Evolutionary conservation across 106 monocot genomes (phyloP).

Genomic region (Vanilla planifolia): DNA sequence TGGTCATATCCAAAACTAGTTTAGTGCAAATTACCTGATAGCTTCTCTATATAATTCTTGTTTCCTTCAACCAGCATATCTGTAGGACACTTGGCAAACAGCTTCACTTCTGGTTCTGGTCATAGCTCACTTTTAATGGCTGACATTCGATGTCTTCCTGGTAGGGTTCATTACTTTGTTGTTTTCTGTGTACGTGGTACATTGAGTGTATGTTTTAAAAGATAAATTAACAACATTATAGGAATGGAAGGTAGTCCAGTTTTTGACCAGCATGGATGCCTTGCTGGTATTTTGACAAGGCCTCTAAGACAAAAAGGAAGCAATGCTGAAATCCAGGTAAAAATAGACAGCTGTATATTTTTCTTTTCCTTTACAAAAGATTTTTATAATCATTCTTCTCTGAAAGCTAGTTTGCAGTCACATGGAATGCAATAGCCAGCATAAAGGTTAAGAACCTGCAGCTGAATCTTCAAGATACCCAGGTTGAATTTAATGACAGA

Average conservation of each 20-base stretch:
- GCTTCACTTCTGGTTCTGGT: constrained; percentile 33
- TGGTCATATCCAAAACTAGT: background rate
- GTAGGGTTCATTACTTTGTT: constrained; percentile 26
- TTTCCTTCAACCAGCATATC: constrained; percentile 50
- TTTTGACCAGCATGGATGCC: constrained; percentile 53
- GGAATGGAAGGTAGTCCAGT: constrained; percentile 94
- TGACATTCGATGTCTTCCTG: constrained; percentile 84
- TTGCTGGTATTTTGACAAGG: constrained; percentile 57
- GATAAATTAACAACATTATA: constrained; percentile 17
- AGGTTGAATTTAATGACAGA: constrained; percentile 5
- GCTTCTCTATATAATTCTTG: constrained; percentile 3
- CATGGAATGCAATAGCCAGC: constrained; percentile 72
- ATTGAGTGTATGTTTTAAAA: background rate
- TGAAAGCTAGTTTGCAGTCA: constrained; percentile 57
- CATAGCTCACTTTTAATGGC: constrained; percentile 58
- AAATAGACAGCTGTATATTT: background rate
- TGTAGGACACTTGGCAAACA: constrained; percentile 72
- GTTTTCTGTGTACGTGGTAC: background rate
- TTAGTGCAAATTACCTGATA: constrained; percentile 6
- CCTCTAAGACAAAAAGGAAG: constrained; percentile 64
- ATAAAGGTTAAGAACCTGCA: constrained; percentile 17
- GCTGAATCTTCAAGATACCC: constrained; percentile 13
- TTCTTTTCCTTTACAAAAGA: background rate
- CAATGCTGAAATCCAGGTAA: constrained; percentile 81
- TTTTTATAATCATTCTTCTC: background rate